Conservation (phyloP, 2,329 filamentous ascomycete species). For the Metarhizium brunneum region DNA sequence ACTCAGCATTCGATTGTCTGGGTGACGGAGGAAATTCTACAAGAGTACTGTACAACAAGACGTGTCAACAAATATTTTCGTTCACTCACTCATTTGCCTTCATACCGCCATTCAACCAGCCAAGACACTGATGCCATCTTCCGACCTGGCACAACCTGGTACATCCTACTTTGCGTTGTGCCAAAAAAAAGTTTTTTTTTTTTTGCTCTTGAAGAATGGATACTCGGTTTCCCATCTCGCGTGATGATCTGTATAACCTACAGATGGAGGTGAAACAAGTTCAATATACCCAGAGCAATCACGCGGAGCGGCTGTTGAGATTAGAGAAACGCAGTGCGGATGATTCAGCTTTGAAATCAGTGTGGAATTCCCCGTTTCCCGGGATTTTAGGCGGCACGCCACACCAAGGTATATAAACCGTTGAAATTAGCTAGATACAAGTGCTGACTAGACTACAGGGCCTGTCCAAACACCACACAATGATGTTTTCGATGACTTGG, state of each 20-base stretch:
- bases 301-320: conserved; percentile 51
- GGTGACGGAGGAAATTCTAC: not conserved
- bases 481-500: conserved; percentile 83
- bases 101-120: no score
- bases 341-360: conserved; percentile 65
- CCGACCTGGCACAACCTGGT: not conserved
- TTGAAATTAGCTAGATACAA: not conserved
- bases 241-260: conserved; percentile 58
- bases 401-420: conserved; percentile 58
- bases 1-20: not conserved
- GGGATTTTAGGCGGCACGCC: conserved; percentile 72
- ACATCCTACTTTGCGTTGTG: not conserved
- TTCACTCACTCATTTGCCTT: not conserved
- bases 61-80: not conserved
- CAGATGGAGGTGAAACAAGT: conserved; percentile 64
- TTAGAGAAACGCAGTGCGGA: conserved; percentile 60
- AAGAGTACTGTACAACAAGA: not conserved
- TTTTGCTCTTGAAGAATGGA: conserved; percentile 43
- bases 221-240: conserved; percentile 47
- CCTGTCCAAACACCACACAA: conserved; percentile 69
- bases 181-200: not conserved
- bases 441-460: conserved; percentile 38
- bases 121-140: not conserved
- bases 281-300: conserved; percentile 51
- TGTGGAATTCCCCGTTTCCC: conserved; percentile 94